Percentiles rank a stretch among this genome's conserved stretches.
phyloP scores from a whole-genome alignment of 257 asterid species.

The Solanum rostratum region DNA sequence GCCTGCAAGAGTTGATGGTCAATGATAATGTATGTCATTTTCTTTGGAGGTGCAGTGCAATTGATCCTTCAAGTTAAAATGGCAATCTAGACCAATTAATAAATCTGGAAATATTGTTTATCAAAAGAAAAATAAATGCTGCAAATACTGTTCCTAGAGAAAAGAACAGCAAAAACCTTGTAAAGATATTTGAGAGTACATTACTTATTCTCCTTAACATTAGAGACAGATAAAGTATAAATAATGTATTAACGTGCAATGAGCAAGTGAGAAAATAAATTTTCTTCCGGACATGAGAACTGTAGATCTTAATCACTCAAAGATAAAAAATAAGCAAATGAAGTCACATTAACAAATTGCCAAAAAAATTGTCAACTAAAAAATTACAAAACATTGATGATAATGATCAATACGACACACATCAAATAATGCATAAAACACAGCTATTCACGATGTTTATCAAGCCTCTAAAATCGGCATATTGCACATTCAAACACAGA shows the following conservation, averaged over 20 bases:
- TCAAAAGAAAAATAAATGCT: not conserved
- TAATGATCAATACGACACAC: not conserved
- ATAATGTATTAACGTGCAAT: not conserved
- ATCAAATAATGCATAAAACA: not conserved
- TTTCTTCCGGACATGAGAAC: not conserved
- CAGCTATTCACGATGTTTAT: not conserved
- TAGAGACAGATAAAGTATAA: not conserved
- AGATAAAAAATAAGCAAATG: not conserved
- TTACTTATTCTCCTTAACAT: not conserved
- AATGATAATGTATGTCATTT: not conserved
- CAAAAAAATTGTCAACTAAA: not conserved
- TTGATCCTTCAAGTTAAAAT: not conserved
- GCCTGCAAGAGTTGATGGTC: conserved; percentile 27
- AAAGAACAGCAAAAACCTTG: not conserved
- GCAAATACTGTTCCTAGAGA: not conserved
- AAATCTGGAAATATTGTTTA: not conserved
- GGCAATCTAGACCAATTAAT: not conserved
- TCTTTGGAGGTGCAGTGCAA: not conserved
- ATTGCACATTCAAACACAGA: not conserved
- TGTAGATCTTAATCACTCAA: not conserved
- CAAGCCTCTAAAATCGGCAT: not conserved
- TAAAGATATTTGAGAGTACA: not conserved
- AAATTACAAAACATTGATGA: not conserved
- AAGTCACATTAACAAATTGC: not conserved
- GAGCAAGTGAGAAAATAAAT: not conserved